Conservation (phyloP, 176 grass and related monocot species). For the Sorghum bicolor region DNA sequence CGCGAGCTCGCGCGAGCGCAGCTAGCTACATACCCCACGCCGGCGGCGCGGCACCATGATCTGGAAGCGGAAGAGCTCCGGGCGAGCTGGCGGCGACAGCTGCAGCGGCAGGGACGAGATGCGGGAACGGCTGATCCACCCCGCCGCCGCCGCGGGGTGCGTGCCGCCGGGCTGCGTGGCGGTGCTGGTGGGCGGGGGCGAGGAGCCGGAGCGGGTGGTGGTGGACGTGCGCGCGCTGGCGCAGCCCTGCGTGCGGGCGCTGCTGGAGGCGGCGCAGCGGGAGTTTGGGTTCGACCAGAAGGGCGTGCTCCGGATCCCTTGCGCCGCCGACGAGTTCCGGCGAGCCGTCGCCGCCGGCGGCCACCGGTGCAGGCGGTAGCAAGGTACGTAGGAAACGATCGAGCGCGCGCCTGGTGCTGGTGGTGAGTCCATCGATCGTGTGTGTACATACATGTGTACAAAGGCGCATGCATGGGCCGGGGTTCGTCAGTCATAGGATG, state of each 20-base stretch:
- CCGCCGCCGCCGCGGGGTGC: not conserved
- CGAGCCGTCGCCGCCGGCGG: not conserved
- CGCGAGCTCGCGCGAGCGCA: too few species aligned
- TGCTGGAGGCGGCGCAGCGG: slow-evolving; percentile 49
- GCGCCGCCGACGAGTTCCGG: slow-evolving; percentile 36
- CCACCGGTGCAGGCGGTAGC: not conserved
- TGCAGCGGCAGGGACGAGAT: not conserved
- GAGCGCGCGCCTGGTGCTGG: not conserved
- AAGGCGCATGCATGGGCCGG: not conserved
- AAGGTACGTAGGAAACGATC: not conserved
- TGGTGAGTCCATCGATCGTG: not conserved
- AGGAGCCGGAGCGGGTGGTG: slow-evolving; percentile 34
- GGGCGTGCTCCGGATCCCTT: slow-evolving; percentile 53
- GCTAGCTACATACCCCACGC: too few species aligned
- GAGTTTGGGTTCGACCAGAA: slow-evolving; percentile 52
- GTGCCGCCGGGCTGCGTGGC: slow-evolving; percentile 49
- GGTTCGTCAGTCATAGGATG: not conserved
- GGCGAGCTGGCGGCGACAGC: not conserved
- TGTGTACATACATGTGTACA: too few species aligned
- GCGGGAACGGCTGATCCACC: slow-evolving; percentile 15
- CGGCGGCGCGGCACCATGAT: not conserved
- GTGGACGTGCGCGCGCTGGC: slow-evolving; percentile 37
- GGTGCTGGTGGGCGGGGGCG: slow-evolving; percentile 34
- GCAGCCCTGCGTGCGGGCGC: slow-evolving; percentile 27
- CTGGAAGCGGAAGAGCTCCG: slow-evolving; percentile 24